Conservation (phyloP, 1,284 basidiomycete species). For the Cryptococcus floricola region DNA sequence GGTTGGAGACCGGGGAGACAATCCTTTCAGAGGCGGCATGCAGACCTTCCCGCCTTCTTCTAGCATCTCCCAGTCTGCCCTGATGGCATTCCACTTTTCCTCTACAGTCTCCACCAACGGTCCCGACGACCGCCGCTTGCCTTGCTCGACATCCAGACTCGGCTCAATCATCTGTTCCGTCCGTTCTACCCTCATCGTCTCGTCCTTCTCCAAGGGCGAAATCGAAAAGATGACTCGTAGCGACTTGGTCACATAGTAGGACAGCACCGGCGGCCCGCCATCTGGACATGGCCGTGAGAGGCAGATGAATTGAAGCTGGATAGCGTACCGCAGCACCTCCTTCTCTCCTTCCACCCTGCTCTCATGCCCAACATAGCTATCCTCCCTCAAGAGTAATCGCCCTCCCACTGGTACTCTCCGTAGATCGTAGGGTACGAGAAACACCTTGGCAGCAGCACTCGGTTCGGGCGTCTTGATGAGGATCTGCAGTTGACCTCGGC, state of each 20-base stretch:
- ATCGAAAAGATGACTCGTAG: conserved; percentile 43
- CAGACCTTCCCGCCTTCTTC: not conserved
- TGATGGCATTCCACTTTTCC: not conserved
- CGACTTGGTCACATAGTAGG: conserved; percentile 41
- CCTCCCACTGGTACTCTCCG: conserved; percentile 41
- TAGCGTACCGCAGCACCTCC: conserved; percentile 47
- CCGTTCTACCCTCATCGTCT: conserved; percentile 32
- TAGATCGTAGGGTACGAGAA: conserved; percentile 55
- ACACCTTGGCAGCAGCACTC: conserved; percentile 51
- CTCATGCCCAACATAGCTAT: conserved; percentile 28
- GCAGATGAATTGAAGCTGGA: conserved; percentile 51
- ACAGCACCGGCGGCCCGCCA: conserved; percentile 12
- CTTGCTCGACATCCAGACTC: conserved; percentile 1
- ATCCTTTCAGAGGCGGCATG: not conserved
- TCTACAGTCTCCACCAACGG: conserved; percentile 16
- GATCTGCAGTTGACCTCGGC: conserved; percentile 54
- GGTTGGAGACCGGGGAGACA: not conserved
- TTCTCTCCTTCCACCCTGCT: conserved; percentile 5
- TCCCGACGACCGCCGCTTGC: conserved; percentile 13
- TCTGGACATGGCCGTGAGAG: conserved; percentile 1
- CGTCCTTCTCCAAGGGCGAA: conserved; percentile 19
- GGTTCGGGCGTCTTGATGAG: conserved; percentile 50
- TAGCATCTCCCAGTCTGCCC: not conserved
- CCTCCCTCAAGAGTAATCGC: conserved; percentile 40
- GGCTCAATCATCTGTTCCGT: conserved; percentile 41